phyloP scores from a whole-genome alignment of 148 eudicot species.

The Rhododendron ovatum region DNA sequence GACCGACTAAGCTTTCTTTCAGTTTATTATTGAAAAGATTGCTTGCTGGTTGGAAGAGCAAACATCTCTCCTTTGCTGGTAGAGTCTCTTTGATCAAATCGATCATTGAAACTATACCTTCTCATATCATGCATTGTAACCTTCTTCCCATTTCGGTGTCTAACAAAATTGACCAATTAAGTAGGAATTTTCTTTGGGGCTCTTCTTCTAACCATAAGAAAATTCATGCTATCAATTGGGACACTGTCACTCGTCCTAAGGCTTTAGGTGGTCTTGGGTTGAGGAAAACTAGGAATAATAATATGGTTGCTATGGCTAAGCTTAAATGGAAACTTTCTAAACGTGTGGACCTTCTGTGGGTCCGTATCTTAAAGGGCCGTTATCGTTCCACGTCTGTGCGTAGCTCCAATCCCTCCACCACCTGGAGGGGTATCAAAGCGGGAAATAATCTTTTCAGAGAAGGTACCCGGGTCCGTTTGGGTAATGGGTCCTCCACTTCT shows the following conservation, averaged over 20 bases:
- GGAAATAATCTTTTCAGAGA: too few species aligned
- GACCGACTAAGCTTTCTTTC: neutral
- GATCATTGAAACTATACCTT: neutral
- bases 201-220: neutral
- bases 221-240: neutral
- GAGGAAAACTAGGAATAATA: too few species aligned
- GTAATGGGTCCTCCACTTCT: too few species aligned
- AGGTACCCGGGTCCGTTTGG: too few species aligned
- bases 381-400: too few species aligned
- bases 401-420: too few species aligned
- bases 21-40: neutral
- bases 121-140: neutral
- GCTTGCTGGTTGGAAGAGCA: neutral
- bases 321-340: too few species aligned
- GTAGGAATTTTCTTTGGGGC: neutral
- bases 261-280: neutral
- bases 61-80: neutral
- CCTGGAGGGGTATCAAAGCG: too few species aligned
- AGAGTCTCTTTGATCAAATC: neutral
- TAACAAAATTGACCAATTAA: neutral
- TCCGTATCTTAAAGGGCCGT: too few species aligned
- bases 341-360: too few species aligned
- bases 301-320: too few species aligned
- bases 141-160: neutral
- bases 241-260: neutral